Conservation (phyloP, 106 monocot species). For the Dendrobium officinale region DNA sequence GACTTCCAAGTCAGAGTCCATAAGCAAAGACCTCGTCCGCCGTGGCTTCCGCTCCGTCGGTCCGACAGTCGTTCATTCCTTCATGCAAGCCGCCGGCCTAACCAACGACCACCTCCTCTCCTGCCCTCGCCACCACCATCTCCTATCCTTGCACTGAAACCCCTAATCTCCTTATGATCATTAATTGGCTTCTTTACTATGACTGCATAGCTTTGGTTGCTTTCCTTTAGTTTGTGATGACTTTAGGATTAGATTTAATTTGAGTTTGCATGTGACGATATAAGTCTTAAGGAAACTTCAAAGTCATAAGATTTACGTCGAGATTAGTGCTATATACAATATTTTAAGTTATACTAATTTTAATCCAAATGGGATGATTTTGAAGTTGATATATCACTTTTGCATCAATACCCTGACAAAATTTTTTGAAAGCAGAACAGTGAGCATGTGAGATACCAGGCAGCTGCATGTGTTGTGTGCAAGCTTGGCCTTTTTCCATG, state of each 20-base stretch:
- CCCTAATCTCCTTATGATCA: too few relatives aligned
- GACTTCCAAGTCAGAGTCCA: constrained; percentile 84
- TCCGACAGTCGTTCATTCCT: constrained; percentile 76
- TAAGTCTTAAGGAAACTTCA: too few relatives aligned
- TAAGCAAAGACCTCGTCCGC: constrained; percentile 85
- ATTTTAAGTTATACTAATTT: too few relatives aligned
- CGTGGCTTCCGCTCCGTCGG: constrained; percentile 86
- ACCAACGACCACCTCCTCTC: constrained; percentile 81
- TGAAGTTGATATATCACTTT: too few relatives aligned
- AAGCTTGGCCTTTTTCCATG: background rate
- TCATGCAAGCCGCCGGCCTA: constrained; percentile 92
- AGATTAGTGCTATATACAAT: too few relatives aligned
- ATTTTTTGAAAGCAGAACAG: background rate
- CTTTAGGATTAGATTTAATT: constrained; percentile 1
- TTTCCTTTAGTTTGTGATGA: too few relatives aligned
- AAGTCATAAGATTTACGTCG: too few relatives aligned
- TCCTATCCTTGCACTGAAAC: constrained; percentile 27
- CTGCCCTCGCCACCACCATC: constrained; percentile 57
- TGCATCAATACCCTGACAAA: too few relatives aligned
- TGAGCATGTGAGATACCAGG: background rate
- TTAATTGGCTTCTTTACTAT: background rate
- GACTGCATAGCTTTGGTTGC: background rate
- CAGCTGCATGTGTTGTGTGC: constrained; percentile 6
- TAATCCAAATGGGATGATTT: too few relatives aligned
- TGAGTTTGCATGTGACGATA: background rate